These are phyloP conservation scores for Striga hermonthica DNA, from an alignment of 305 asterid species.

Conservation along the genomic window DNA sequence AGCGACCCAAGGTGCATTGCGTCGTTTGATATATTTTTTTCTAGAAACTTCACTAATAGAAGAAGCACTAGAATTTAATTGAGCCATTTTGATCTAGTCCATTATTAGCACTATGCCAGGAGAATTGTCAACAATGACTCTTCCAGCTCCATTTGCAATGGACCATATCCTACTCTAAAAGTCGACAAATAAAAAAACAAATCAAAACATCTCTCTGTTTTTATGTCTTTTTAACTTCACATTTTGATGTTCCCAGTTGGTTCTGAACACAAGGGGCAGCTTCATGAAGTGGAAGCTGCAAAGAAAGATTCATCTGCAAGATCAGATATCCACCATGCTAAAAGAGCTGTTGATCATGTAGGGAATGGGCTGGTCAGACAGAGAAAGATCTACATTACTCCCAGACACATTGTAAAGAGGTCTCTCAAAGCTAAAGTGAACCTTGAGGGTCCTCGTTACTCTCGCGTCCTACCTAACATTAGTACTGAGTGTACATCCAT, in stretches of 20 bases:
- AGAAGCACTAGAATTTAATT: no score
- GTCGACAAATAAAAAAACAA: neutral
- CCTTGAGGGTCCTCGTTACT: conserved; percentile 41
- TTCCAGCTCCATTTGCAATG: no score
- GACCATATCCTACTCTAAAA: neutral
- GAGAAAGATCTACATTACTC: conserved; percentile 34
- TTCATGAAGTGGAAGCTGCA: conserved; percentile 34
- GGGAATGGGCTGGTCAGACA: conserved; percentile 31
- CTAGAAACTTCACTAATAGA: no score
- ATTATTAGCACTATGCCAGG: no score
- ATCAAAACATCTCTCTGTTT: neutral
- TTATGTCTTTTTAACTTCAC: conserved; percentile 12
- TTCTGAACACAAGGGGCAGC: conserved; percentile 42
- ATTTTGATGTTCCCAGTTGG: conserved; percentile 26
- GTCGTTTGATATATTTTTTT: no score
- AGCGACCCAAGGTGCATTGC: no score
- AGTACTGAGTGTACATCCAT: conserved; percentile 67
- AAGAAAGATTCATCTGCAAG: conserved; percentile 28
- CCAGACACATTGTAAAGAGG: conserved; percentile 37
- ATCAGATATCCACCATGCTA: conserved; percentile 30
- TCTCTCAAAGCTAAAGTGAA: conserved; percentile 39
- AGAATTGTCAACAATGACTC: no score
- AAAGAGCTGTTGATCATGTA: conserved; percentile 31
- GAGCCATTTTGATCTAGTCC: no score
- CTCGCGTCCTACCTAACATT: conserved; percentile 50